Percentiles rank a stretch among this genome's conserved stretches.
Evolutionary conservation across 352 stramenopile genomes (phyloP).

Genomic region (Globisporangium barbulae): DNA sequence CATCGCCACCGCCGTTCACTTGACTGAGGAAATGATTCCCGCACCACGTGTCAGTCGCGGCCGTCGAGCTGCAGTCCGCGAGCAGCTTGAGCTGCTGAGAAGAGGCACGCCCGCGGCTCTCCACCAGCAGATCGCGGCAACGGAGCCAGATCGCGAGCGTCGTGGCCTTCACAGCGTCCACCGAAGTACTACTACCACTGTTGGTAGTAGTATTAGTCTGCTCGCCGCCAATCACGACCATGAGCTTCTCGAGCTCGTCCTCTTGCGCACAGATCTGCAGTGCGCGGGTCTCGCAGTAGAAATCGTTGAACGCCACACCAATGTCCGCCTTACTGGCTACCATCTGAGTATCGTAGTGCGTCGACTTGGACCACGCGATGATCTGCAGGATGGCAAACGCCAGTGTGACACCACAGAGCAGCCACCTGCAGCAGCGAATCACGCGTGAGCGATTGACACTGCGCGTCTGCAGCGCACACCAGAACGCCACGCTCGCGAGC

Average conservation of each 20-base stretch:
- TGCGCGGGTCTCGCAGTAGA: constrained; percentile 21
- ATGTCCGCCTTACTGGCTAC: background rate
- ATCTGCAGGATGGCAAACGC: constrained; percentile 9
- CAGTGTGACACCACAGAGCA: background rate
- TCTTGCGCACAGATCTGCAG: constrained; percentile 15
- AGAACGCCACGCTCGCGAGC: background rate
- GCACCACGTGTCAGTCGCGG: constrained; percentile 18
- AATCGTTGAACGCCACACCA: constrained; percentile 14
- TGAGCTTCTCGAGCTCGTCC: constrained; percentile 8
- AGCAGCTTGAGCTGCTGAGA: constrained; percentile 15
- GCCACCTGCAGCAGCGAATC: constrained; percentile 1
- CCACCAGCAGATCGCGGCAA: constrained; percentile 18
- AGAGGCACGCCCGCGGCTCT: background rate
- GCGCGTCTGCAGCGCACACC: background rate
- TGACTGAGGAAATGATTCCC: constrained; percentile 2
- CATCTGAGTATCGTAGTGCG: constrained; percentile 8
- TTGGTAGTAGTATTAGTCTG: background rate
- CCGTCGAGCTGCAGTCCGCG: constrained; percentile 8
- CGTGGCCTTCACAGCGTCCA: background rate
- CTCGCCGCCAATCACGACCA: constrained; percentile 11
- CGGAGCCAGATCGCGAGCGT: constrained; percentile 13
- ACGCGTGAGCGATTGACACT: background rate
- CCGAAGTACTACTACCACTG: background rate
- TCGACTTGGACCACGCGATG: constrained; percentile 16
- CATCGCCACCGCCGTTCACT: background rate